Conservation (phyloP, 176 grass and related monocot species). For the Olyra latifolia region DNA sequence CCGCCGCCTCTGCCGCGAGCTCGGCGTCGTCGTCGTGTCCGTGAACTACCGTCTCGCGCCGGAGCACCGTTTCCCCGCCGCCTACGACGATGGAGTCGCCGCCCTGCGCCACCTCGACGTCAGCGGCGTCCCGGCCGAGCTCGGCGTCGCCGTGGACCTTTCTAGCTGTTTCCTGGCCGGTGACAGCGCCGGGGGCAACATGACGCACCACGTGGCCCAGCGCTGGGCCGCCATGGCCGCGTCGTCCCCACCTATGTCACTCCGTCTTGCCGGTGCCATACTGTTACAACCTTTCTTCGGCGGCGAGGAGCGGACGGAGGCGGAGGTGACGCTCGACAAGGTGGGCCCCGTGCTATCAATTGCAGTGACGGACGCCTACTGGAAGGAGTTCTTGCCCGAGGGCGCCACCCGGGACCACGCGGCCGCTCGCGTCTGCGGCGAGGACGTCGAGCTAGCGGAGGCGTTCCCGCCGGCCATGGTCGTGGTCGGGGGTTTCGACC, state of each 20-base stretch:
- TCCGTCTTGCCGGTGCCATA: slow-evolving; percentile 34
- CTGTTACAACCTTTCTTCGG: slow-evolving; percentile 59
- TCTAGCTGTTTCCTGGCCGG: slow-evolving; percentile 46
- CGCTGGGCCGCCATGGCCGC: slow-evolving; percentile 37
- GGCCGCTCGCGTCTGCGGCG: slow-evolving; percentile 16
- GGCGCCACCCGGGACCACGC: slow-evolving; percentile 43
- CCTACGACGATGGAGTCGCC: slow-evolving; percentile 62
- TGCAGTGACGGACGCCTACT: slow-evolving; percentile 30
- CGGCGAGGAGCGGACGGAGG: slow-evolving; percentile 39
- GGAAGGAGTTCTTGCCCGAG: slow-evolving; percentile 45
- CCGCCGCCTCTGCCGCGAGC: slow-evolving; percentile 34
- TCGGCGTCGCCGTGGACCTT: slow-evolving; percentile 22
- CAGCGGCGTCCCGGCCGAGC: not conserved
- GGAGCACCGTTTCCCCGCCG: slow-evolving; percentile 60
- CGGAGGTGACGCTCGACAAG: slow-evolving; percentile 28
- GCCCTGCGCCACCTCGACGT: slow-evolving; percentile 48
- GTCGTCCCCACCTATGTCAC: not conserved
- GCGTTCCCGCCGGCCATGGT: slow-evolving; percentile 42
- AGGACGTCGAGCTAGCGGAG: slow-evolving; percentile 14
- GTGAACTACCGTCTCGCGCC: slow-evolving; percentile 70
- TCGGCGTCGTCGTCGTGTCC: slow-evolving; percentile 40
- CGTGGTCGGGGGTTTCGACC: slow-evolving; percentile 42
- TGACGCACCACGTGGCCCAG: slow-evolving; percentile 47
- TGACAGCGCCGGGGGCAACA: slow-evolving; percentile 53
- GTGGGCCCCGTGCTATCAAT: slow-evolving; percentile 9